These are phyloP conservation scores for Globisporangium cylindrosporum DNA, from an alignment of 352 stramenopile genomes.

Conservation along the genomic window DNA sequence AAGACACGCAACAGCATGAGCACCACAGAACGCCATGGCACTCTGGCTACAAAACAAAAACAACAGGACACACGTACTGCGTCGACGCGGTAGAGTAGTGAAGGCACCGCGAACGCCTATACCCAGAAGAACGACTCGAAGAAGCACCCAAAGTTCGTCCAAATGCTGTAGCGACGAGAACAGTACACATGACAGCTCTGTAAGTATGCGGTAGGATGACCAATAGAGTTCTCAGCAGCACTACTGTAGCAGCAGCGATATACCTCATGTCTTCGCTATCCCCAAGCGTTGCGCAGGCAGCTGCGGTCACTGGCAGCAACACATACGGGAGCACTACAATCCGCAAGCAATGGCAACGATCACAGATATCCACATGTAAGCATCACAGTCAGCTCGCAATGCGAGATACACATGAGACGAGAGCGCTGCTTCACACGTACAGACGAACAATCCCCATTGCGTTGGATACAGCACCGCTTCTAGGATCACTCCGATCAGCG, in stretches of 20 bases:
- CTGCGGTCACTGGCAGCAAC: conserved; percentile 57
- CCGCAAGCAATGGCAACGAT: background rate
- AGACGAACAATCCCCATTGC: conserved; percentile 64
- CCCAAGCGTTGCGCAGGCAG: conserved; percentile 45
- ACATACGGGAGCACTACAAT: conserved; percentile 60
- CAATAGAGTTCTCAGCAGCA: background rate
- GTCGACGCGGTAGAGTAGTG: conserved; percentile 61
- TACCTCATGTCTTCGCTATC: conserved; percentile 54
- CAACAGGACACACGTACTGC: conserved; percentile 36
- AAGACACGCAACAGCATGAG: background rate
- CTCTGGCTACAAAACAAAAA: conserved; percentile 3
- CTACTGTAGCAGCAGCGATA: background rate
- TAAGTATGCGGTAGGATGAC: background rate
- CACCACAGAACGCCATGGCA: background rate
- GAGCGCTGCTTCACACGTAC: conserved; percentile 21
- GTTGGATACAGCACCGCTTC: conserved; percentile 57
- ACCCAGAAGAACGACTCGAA: conserved; percentile 76
- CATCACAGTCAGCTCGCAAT: background rate
- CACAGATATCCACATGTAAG: background rate
- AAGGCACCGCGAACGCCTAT: conserved; percentile 55
- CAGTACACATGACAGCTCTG: background rate
- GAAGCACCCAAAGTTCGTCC: conserved; percentile 69
- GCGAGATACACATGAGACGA: background rate
- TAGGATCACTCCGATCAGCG: conserved; percentile 53
- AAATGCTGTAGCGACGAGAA: conserved; percentile 22